Evolutionary conservation across 1,284 basidiomycete species (phyloP).

Genomic region (Papiliotrema laurentii): DNA sequence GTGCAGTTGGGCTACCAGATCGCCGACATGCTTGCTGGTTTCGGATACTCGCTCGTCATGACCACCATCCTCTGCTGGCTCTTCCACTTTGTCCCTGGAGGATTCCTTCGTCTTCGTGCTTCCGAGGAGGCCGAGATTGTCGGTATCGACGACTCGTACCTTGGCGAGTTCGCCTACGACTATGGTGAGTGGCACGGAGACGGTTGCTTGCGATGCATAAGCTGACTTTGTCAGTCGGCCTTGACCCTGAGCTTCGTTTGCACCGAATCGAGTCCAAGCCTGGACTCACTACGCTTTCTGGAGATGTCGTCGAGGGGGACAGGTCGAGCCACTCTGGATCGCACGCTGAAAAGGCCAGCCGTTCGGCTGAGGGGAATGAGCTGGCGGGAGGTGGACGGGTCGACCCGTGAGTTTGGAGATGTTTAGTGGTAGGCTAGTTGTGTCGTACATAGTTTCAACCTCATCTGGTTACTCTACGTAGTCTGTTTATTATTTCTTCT

Average conservation of each 20-base stretch:
- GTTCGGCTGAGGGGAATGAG: constrained; percentile 11
- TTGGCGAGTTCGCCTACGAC: constrained; percentile 93
- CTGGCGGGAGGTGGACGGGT: constrained; percentile 24
- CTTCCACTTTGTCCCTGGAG: constrained; percentile 88
- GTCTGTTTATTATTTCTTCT: too few relatives aligned
- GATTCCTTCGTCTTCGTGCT: constrained; percentile 71
- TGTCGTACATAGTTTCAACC: too few relatives aligned
- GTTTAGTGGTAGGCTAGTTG: too few relatives aligned
- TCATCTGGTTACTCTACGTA: too few relatives aligned
- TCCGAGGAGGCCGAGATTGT: constrained; percentile 82
- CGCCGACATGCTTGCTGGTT: constrained; percentile 54
- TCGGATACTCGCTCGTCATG: constrained; percentile 74
- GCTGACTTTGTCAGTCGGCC: constrained; percentile 22
- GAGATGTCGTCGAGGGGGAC: constrained; percentile 19
- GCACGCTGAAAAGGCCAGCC: constrained; percentile 5
- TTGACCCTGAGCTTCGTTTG: constrained; percentile 59
- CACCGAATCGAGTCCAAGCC: constrained; percentile 39
- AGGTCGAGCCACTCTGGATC: neutral
- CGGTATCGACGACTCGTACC: constrained; percentile 88
- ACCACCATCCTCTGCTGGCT: constrained; percentile 84
- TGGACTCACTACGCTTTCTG: constrained; percentile 8
- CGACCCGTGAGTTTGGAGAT: constrained; percentile 4
- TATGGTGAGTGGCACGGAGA: constrained; percentile 57
- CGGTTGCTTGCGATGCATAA: too few relatives aligned
- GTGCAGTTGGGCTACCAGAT: constrained; percentile 77